These are phyloP conservation scores for Monilinia aucupariae DNA, from an alignment of 2,329 filamentous ascomycete species.

Conservation along the genomic window DNA sequence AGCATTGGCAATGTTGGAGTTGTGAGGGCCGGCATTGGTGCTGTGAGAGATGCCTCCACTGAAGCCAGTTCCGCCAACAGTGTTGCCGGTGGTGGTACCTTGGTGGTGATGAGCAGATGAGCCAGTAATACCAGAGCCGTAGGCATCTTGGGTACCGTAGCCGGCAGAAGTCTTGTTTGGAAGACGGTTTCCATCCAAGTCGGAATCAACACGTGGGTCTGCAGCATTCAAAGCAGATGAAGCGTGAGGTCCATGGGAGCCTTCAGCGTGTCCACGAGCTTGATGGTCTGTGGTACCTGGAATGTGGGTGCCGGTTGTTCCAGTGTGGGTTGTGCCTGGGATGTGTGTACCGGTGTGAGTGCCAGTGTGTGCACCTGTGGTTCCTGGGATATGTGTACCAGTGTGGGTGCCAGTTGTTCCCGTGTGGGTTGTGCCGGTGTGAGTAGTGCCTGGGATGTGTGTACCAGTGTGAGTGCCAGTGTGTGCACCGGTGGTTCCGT, in stretches of 20 bases:
- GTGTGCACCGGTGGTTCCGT: not conserved
- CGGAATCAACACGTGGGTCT: conserved; percentile 48
- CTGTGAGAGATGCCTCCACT: conserved; percentile 29
- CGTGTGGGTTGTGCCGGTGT: not conserved
- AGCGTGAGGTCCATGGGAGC: conserved; percentile 31
- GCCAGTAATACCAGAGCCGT: conserved; percentile 5
- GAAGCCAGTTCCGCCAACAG: conserved; percentile 17
- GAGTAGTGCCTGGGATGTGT: not conserved
- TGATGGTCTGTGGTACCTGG: conserved; percentile 2
- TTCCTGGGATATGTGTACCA: not conserved
- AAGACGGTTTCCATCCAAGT: conserved; percentile 36
- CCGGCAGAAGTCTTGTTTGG: conserved; percentile 10
- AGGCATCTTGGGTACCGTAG: conserved; percentile 15
- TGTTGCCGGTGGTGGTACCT: conserved; percentile 11
- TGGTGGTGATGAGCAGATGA: conserved; percentile 11
- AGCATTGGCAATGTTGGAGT: conserved; percentile 40
- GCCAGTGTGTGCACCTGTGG: conserved; percentile 8
- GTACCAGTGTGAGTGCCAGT: conserved; percentile 5
- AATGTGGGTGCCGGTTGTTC: not conserved
- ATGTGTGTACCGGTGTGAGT: not conserved
- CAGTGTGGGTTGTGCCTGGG: not conserved
- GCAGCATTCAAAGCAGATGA: conserved; percentile 40
- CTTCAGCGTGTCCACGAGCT: conserved; percentile 17
- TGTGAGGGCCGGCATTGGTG: conserved; percentile 38
- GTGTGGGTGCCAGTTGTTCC: not conserved